Evolutionary conservation across 2,329 filamentous ascomycete species (phyloP).

Genomic region (Aureobasidium sp.): DNA sequence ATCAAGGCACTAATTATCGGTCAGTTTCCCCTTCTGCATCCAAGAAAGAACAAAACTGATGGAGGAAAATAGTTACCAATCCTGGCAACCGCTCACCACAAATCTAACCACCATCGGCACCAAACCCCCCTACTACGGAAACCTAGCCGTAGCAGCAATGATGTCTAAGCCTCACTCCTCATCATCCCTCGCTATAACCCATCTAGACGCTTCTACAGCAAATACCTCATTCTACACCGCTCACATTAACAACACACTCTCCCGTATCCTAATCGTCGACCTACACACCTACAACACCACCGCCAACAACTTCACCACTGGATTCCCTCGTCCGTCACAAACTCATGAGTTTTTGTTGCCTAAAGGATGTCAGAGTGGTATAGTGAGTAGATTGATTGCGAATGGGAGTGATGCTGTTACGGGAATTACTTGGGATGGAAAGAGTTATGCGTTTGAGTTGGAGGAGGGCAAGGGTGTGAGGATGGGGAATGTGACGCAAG

Average conservation of each 20-base stretch:
- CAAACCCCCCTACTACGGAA: conserved; percentile 57
- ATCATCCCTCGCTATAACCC: conserved; percentile 32
- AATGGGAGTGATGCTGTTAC: conserved; percentile 57
- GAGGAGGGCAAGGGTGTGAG: conserved; percentile 44
- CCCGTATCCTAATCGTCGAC: conserved; percentile 48
- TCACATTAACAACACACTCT: conserved; percentile 38
- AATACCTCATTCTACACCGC: conserved; percentile 38
- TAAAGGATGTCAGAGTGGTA: conserved; percentile 18
- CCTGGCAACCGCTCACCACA: conserved; percentile 52
- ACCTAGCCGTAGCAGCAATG: conserved; percentile 50
- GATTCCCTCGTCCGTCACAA: conserved; percentile 25
- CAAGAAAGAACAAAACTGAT: background rate
- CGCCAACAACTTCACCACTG: conserved; percentile 34
- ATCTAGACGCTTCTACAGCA: conserved; percentile 31
- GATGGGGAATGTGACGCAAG: conserved; percentile 44
- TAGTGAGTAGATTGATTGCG: conserved; percentile 43
- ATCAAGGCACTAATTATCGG: conserved; percentile 55
- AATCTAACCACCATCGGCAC: conserved; percentile 44
- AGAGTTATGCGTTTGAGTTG: conserved; percentile 54
- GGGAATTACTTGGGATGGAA: conserved; percentile 53
- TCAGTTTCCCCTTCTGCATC: background rate
- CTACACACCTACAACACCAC: conserved; percentile 47
- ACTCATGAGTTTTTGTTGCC: conserved; percentile 37
- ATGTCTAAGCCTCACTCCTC: conserved; percentile 33
- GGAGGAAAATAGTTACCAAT: conserved; percentile 33